A percentile compares a stretch with the other conserved stretches of the same genome.
Evolutionary conservation across 345 rosid species (phyloP).

Genomic region (Ceriops tagal): DNA sequence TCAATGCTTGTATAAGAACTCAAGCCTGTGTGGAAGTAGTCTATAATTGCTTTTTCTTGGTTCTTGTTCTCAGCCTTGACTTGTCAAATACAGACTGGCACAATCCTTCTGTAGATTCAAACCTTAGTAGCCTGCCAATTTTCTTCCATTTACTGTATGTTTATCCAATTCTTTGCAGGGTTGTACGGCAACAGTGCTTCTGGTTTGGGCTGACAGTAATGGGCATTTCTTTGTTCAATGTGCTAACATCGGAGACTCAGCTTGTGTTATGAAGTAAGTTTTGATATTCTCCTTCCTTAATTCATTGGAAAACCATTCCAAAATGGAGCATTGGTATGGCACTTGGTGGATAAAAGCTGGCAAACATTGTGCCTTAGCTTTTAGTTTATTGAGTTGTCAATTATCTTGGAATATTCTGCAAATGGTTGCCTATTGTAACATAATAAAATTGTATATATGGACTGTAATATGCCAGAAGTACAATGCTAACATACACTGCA

Average conservation of each 20-base stretch:
- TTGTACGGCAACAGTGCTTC: constrained; percentile 89
- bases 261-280: constrained; percentile 75
- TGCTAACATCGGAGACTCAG: constrained; percentile 95
- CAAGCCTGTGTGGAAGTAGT: no score
- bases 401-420: no score
- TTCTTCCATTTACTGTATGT: neutral
- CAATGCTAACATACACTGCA: no score
- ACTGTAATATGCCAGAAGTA: no score
- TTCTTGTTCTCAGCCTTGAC: neutral
- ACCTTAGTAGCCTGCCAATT: neutral
- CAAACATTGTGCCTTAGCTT: no score
- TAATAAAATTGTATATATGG: no score
- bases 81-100: constrained; percentile 3
- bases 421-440: no score
- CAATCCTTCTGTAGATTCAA: neutral
- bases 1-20: no score
- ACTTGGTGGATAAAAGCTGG: neutral
- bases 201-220: constrained; percentile 65
- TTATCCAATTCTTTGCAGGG: constrained; percentile 51
- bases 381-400: no score
- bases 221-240: constrained; percentile 69
- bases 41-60: no score
- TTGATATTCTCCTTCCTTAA: constrained; percentile 15
- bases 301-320: neutral
- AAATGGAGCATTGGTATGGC: neutral